These are phyloP conservation scores for Fusarium paranaense DNA, from an alignment of 2,329 filamentous ascomycete genomes.

Conservation along the genomic window DNA sequence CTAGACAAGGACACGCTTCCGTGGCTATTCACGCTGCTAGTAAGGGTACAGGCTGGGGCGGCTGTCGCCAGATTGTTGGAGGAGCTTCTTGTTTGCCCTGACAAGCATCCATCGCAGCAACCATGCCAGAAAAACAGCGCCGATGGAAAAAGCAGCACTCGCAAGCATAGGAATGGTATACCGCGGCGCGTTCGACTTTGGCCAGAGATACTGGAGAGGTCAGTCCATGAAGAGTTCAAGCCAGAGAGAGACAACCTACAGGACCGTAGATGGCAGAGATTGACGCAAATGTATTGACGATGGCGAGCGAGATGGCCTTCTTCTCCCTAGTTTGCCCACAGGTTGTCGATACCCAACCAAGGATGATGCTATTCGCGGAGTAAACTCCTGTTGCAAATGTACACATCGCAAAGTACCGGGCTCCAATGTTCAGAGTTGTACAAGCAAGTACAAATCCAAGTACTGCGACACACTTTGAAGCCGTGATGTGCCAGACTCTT, in stretches of 20 bases:
- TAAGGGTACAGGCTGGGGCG: neutral
- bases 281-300: neutral
- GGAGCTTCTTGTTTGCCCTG: neutral
- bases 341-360: constrained; percentile 46
- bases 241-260: neutral
- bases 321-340: neutral
- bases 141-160: neutral
- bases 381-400: constrained; percentile 54
- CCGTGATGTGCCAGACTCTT: constrained; percentile 52
- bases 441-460: constrained; percentile 37
- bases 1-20: neutral
- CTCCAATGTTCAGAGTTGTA: constrained; percentile 39
- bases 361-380: constrained; percentile 57
- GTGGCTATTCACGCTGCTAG: neutral
- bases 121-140: neutral
- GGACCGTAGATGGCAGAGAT: neutral
- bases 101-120: neutral
- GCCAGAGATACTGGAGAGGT: neutral
- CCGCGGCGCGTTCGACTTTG: neutral
- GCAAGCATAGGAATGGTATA: neutral
- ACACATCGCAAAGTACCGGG: constrained; percentile 46
- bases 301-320: neutral
- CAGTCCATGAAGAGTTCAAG: neutral
- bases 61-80: neutral
- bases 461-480: constrained; percentile 54